Evolutionary conservation across 148 eudicot genomes (phyloP), one percentile per base, ranked within the genome.

Genomic region (Nepenthes gracilis): DNA sequence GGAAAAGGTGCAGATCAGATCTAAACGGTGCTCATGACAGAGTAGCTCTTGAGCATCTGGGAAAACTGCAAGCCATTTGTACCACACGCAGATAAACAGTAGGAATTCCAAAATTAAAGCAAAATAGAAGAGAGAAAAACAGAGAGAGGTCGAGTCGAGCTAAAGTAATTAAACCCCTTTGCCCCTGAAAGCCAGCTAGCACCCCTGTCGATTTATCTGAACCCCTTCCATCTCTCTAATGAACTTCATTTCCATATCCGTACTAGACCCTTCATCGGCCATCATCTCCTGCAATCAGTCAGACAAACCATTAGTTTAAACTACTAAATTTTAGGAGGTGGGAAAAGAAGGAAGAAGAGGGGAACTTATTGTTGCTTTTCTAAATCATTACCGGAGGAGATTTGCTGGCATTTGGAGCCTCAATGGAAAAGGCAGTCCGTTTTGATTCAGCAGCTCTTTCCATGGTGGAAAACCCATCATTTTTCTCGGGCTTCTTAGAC

Each of bases 401-500:
- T 49, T 49, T 49, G n/a, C 53, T 11, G 13, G 12, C 13, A 49
- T 5, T 49, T 49, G 53, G 51, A 65, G 55, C 60, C 50, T 74
- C 54, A 64, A 71, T 72, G 64, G 75, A 36, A 54, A 78, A 67
- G 58, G 57, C 15, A 10, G 53, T 1, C 11, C 53, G 6, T 49
- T 49, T 6, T n/a, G 53, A 11, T 5, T 49, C 53, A n/a, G 13
- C 53, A 2, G 11, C 8, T 40, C 6, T 40, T 3, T 40, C 45
- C 63, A 66, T 50, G 61, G 55, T 73, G 61, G 55, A 67, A 38
- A 71, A 69, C 53, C 63, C 61, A 36, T 75, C 82, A 52, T 45
- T 62, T 52, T 70, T 77, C 50, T 78, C 72, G 1, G 75, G 15
- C 52, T 83, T 90, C 64, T 74, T 91, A 23, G 92, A 83, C 13